These are phyloP conservation scores for Thermoascus crustaceus DNA, from an alignment of 2,329 filamentous ascomycete genomes.

Conservation along the genomic window DNA sequence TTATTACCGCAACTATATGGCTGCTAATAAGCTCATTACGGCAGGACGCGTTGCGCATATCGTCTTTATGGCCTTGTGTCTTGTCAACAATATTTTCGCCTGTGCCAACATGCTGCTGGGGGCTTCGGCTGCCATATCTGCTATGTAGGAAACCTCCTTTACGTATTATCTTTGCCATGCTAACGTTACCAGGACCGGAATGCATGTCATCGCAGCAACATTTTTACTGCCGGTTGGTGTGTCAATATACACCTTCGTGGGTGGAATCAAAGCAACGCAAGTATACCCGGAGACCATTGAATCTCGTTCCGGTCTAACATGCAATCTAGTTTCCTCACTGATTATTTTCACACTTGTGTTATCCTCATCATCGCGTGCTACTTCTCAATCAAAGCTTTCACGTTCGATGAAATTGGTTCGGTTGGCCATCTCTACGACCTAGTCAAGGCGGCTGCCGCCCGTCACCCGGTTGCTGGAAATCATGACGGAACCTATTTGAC, in stretches of 20 bases:
- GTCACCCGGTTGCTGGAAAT: constrained; percentile 45
- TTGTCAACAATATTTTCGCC: constrained; percentile 49
- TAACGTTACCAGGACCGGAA: constrained; percentile 34
- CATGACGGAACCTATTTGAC: constrained; percentile 48
- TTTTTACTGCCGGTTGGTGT: constrained; percentile 39
- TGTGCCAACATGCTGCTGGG: constrained; percentile 47
- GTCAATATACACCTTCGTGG: constrained; percentile 32
- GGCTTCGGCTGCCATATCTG: constrained; percentile 35
- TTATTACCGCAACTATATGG: not conserved
- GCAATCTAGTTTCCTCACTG: constrained; percentile 35
- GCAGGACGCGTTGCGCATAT: constrained; percentile 37
- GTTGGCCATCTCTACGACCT: constrained; percentile 44
- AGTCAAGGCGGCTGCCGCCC: constrained; percentile 37
- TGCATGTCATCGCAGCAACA: constrained; percentile 44
- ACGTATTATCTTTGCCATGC: not conserved
- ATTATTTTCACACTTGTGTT: constrained; percentile 49
- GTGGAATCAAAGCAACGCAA: constrained; percentile 34
- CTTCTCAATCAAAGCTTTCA: constrained; percentile 42
- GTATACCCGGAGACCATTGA: not conserved
- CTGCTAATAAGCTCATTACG: constrained; percentile 4
- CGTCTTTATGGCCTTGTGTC: constrained; percentile 45
- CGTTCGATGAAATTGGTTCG: constrained; percentile 41
- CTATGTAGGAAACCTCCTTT: constrained; percentile 17
- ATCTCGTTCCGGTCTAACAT: constrained; percentile 2
- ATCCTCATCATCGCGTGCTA: constrained; percentile 45